These are phyloP conservation scores for Rhodotorula glutinis DNA, from an alignment of 1,284 basidiomycete genomes.

Conservation along the genomic window DNA sequence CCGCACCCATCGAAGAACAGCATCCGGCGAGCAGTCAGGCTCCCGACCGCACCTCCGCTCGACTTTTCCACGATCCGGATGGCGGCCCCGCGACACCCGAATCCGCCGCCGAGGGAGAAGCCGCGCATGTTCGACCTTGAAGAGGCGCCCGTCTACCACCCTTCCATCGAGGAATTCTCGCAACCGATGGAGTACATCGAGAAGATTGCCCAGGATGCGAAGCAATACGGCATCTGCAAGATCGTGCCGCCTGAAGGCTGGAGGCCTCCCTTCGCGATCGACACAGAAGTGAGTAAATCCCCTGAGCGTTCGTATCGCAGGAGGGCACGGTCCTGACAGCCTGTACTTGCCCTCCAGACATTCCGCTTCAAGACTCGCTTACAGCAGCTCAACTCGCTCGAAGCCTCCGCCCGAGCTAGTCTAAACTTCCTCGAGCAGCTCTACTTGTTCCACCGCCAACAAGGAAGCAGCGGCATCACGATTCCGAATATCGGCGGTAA, in stretches of 20 bases:
- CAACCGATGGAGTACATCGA: slow-evolving; percentile 96
- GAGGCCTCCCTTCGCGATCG: slow-evolving; percentile 95
- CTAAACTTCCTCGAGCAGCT: slow-evolving; percentile 96
- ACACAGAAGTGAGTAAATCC: slow-evolving; percentile 70
- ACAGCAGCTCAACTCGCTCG: slow-evolving; percentile 92
- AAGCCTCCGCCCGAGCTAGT: slow-evolving; percentile 93
- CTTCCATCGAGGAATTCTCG: slow-evolving; percentile 82
- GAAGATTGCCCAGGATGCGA: slow-evolving; percentile 67
- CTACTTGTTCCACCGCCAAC: slow-evolving; percentile 58
- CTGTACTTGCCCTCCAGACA: slow-evolving; percentile 53
- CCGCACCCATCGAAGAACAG: slow-evolving; percentile 30
- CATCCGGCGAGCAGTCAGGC: slow-evolving; percentile 16
- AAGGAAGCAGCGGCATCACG: slow-evolving; percentile 70
- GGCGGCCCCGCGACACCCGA: slow-evolving; percentile 31
- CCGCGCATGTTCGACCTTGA: slow-evolving; percentile 68
- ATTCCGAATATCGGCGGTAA: slow-evolving; percentile 91
- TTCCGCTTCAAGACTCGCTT: slow-evolving; percentile 95
- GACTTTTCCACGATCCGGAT: slow-evolving; percentile 42
- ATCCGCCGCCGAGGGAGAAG: slow-evolving; percentile 19
- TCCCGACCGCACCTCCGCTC: slow-evolving; percentile 35
- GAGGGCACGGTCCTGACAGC: neutral
- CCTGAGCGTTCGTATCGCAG: no score
- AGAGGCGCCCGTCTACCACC: slow-evolving; percentile 87
- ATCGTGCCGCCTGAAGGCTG: slow-evolving; percentile 89
- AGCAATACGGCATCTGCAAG: slow-evolving; percentile 88